These are phyloP conservation scores for Laguncularia racemosa DNA, from an alignment of 345 rosid genomes.

Conservation along the genomic window DNA sequence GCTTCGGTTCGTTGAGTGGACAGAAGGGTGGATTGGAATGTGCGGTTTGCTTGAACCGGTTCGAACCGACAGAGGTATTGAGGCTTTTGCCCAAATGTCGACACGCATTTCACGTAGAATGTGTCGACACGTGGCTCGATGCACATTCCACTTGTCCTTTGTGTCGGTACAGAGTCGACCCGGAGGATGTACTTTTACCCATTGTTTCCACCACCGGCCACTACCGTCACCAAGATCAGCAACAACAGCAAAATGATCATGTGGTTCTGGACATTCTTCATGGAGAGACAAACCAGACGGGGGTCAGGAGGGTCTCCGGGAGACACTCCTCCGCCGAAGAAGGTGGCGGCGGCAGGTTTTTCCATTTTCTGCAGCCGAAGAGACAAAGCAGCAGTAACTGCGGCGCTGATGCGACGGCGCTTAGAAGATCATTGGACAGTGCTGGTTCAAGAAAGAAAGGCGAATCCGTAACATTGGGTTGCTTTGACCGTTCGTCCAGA, in stretches of 20 bases:
- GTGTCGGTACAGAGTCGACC: slow-evolving; percentile 84
- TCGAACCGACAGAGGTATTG: slow-evolving; percentile 54
- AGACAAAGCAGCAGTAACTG: background rate
- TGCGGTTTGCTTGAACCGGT: slow-evolving; percentile 65
- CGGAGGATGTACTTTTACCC: slow-evolving; percentile 70
- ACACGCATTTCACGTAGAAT: slow-evolving; percentile 91
- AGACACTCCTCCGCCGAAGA: slow-evolving; percentile 76
- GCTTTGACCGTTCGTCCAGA: slow-evolving; percentile 39
- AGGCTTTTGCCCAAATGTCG: slow-evolving; percentile 75
- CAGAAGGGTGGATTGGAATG: slow-evolving; percentile 80
- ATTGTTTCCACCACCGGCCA: slow-evolving; percentile 6
- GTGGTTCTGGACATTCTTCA: background rate
- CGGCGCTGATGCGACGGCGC: slow-evolving; percentile 16
- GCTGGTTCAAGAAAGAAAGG: slow-evolving; percentile 16
- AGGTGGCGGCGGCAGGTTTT: slow-evolving; percentile 8
- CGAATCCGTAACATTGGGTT: slow-evolving; percentile 27
- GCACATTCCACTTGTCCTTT: slow-evolving; percentile 94
- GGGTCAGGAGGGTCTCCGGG: slow-evolving; percentile 44
- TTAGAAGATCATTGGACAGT: slow-evolving; percentile 52
- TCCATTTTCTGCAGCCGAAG: slow-evolving; percentile 1
- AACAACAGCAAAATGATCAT: slow-evolving; percentile 3
- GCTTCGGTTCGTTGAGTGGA: slow-evolving; percentile 66
- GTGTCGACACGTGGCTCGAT: slow-evolving; percentile 96
- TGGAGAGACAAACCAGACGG: background rate
- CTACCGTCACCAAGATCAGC: background rate